Percentiles rank a stretch among this genome's conserved stretches.
phyloP scores from a whole-genome alignment of 2,329 filamentous ascomycete species.

The Fusarium praegraminearum region DNA sequence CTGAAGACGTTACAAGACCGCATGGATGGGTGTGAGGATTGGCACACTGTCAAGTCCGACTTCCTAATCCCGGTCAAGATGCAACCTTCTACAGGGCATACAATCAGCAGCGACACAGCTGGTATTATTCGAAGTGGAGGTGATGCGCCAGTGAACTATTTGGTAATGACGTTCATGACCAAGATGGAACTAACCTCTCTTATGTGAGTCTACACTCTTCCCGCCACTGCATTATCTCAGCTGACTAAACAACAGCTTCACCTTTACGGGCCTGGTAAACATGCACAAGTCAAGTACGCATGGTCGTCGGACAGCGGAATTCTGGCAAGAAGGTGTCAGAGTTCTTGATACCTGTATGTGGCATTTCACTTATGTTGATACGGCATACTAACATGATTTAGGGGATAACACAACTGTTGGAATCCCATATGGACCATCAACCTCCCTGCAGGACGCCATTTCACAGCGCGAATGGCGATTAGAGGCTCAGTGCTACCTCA shows the following conservation, averaged over 20 bases:
- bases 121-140: conserved; percentile 64
- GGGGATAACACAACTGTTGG: conserved; percentile 54
- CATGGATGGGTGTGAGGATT: conserved; percentile 68
- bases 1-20: conserved; percentile 70
- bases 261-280: conserved; percentile 65
- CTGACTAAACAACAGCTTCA: conserved; percentile 59
- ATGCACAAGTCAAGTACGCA: conserved; percentile 54
- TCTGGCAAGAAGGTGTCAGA: conserved; percentile 59
- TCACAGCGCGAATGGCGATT: conserved; percentile 72
- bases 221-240: not conserved
- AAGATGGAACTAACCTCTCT: conserved; percentile 69
- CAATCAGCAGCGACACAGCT: conserved; percentile 69
- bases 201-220: conserved; percentile 59
- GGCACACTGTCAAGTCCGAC: conserved; percentile 61
- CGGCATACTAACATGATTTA: conserved; percentile 34
- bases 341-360: conserved; percentile 61
- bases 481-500: conserved; percentile 75
- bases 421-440: conserved; percentile 55
- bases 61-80: conserved; percentile 68
- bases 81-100: conserved; percentile 59
- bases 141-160: conserved; percentile 62
- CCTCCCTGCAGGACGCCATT: conserved; percentile 69
- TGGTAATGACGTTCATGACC: conserved; percentile 71
- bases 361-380: not conserved
- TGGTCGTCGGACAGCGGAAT: conserved; percentile 53